Percentiles rank a stretch among this genome's conserved stretches.
Conservation (phyloP, 1,139 yeast species). For the Hyphopichia wangnamkhiaoensis region DNA sequence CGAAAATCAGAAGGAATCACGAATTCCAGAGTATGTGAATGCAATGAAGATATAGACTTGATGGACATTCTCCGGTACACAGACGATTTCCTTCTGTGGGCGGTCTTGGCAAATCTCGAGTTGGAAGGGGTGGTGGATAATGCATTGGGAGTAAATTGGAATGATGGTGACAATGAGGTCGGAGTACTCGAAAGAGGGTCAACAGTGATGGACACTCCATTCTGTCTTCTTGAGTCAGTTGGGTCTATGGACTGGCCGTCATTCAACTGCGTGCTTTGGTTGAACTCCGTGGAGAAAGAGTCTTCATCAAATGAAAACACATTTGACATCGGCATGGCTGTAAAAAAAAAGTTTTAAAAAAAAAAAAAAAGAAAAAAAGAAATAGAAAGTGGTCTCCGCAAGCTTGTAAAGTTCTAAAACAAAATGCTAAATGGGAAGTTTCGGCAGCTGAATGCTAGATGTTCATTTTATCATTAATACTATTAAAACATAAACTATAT, state of each 20-base stretch:
- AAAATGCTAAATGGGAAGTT: no score
- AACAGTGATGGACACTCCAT: no score
- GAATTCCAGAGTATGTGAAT: slow-evolving; percentile 18
- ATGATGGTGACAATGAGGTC: not conserved
- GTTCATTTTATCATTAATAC: no score
- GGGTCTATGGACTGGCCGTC: no score
- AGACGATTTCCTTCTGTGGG: slow-evolving; percentile 21
- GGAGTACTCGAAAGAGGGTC: slow-evolving; percentile 2
- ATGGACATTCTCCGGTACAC: slow-evolving; percentile 25
- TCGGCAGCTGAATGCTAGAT: no score
- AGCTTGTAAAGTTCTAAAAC: no score
- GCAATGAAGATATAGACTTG: slow-evolving; percentile 16
- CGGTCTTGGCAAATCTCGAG: slow-evolving; percentile 3
- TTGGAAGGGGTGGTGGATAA: not conserved
- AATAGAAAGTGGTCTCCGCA: no score
- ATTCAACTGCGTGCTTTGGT: not conserved
- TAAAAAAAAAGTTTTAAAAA: not conserved
- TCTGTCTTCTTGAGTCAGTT: no score
- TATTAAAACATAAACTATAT: no score
- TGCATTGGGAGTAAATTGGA: no score
- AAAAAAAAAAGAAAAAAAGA: not conserved
- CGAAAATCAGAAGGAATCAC: slow-evolving; percentile 21
- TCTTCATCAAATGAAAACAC: slow-evolving; percentile 26
- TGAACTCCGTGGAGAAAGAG: slow-evolving; percentile 6
- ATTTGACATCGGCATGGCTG: slow-evolving; percentile 1